A percentile compares a stretch with the other conserved stretches of the same genome.
Evolutionary conservation across 2,329 filamentous ascomycete genomes (phyloP).

Genomic region (Hortaea sp.): DNA sequence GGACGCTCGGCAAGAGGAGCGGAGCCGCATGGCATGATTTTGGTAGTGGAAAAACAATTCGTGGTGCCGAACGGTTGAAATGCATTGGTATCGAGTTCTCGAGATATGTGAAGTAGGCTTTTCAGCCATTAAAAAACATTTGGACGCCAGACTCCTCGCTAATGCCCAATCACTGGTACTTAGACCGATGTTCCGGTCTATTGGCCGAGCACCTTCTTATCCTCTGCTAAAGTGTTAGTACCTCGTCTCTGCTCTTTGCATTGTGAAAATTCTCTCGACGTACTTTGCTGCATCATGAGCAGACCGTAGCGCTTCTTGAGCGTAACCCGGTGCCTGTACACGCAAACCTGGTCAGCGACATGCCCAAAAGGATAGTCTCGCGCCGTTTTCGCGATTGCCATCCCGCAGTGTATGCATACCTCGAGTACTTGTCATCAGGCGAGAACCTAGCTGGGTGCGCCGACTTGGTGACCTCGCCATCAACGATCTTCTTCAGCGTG

Average conservation of each 20-base stretch:
- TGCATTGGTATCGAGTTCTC: too few relatives aligned
- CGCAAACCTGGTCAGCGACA: not conserved
- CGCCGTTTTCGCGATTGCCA: not conserved
- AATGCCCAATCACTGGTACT: not conserved
- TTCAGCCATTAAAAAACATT: not conserved
- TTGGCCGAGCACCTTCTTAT: slow-evolving; percentile 35
- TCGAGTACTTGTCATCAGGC: slow-evolving; percentile 96
- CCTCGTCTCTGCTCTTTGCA: not conserved
- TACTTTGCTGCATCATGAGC: slow-evolving; percentile 66
- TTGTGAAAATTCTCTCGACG: not conserved
- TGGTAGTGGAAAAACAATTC: too few relatives aligned
- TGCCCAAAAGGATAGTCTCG: not conserved
- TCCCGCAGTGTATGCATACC: slow-evolving; percentile 31
- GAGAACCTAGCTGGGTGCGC: slow-evolving; percentile 95
- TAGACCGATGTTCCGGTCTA: slow-evolving; percentile 11
- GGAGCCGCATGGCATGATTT: too few relatives aligned
- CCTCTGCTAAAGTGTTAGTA: slow-evolving; percentile 23
- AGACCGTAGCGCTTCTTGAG: slow-evolving; percentile 89
- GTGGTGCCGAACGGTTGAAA: too few relatives aligned
- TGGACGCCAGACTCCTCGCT: not conserved
- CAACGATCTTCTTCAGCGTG: slow-evolving; percentile 81
- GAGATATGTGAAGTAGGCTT: too few relatives aligned
- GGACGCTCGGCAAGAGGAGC: too few relatives aligned
- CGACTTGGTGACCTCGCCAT: slow-evolving; percentile 83
- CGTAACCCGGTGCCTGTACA: slow-evolving; percentile 70